Evolutionary conservation across 2,329 filamentous ascomycete species (phyloP).

Genomic region (Claviceps quebecensis): DNA sequence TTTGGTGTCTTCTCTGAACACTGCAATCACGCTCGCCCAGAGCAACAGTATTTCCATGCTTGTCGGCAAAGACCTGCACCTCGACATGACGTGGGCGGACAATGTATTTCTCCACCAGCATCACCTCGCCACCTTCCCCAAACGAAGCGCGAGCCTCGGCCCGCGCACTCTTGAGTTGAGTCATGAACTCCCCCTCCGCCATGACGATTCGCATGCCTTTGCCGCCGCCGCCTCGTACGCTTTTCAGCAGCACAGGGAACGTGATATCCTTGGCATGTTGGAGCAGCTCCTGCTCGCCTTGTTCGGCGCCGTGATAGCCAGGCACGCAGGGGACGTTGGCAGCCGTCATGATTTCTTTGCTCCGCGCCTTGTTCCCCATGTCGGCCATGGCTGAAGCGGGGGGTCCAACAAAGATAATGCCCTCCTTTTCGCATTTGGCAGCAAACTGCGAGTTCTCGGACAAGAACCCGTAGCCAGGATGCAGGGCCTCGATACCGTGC

Average conservation of each 20-base stretch:
- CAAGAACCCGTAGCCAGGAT: conserved; percentile 92
- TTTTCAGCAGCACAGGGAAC: conserved; percentile 66
- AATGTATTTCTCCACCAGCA: conserved; percentile 77
- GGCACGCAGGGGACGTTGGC: conserved; percentile 96
- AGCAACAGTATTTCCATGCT: conserved; percentile 63
- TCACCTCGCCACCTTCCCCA: conserved; percentile 63
- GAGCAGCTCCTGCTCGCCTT: conserved; percentile 48
- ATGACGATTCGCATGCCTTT: conserved; percentile 73
- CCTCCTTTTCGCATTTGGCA: conserved; percentile 73
- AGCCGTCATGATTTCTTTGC: conserved; percentile 91
- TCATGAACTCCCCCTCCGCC: conserved; percentile 51
- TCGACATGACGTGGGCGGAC: conserved; percentile 71
- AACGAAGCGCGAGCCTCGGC: conserved; percentile 68
- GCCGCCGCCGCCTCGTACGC: conserved; percentile 65
- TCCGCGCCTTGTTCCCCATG: conserved; percentile 88
- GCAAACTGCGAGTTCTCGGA: conserved; percentile 91
- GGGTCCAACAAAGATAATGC: conserved; percentile 87
- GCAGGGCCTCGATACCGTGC: conserved; percentile 77
- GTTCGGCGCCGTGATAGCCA: conserved; percentile 81
- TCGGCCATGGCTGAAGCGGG: conserved; percentile 68
- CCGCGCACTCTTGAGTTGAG: conserved; percentile 57
- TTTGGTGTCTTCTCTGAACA: conserved; percentile 76
- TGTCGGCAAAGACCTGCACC: conserved; percentile 81
- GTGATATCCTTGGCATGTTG: conserved; percentile 56
- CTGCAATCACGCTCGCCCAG: conserved; percentile 83